Evolutionary conservation across 306 rosid genomes (phyloP), one percentile per base, ranked within the genome.

Genomic region (Gillenia trifoliata): DNA sequence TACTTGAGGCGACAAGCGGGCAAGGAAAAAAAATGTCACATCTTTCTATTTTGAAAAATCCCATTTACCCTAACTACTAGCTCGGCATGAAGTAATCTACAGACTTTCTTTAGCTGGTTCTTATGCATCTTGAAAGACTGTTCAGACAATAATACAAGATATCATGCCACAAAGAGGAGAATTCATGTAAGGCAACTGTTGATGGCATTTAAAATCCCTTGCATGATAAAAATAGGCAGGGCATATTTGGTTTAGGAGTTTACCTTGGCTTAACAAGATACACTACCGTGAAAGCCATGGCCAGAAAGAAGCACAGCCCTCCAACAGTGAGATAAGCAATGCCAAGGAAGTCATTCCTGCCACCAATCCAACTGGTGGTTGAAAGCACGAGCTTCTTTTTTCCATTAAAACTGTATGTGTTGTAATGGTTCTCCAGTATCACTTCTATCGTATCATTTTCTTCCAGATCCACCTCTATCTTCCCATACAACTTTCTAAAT

Each of bases 241-340:
- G 0, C 3, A 25, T 49, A 43, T 49, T 11, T 19, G 63, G 67
- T 71, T 68, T 25, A 36, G 79, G 75, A 60, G 57, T 66, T 73
- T 87, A 92, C 98, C 98, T 92, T 82, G 98, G 98, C 84, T 92
- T 92, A 73, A 90, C 83, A 56, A 92, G 92, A 78, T 92, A 92
- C 33, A 92, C 91, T 70, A 92, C 57, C 40, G 94, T 88, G 85
- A 92, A 92, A 79, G 85, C 71, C 91, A 90, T 54, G 25, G 96
- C 93, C 89, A 92, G 75, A 81, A 88, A 83, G 91, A 90, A 88
- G 91, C 98, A 90, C 74, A 92, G 55, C 69, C 96, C 96, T 20
- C 98, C 98, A n/a, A 92, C 91, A 6, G 94, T 88, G 55, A 91
- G 88, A 81, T 90, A 90, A n/a, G 96, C 96, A 62, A 90, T 86